Evolutionary conservation across 1,284 basidiomycete genomes (phyloP), one percentile per base, ranked within the genome.

Genomic region (Ustilago shanxiensis): DNA sequence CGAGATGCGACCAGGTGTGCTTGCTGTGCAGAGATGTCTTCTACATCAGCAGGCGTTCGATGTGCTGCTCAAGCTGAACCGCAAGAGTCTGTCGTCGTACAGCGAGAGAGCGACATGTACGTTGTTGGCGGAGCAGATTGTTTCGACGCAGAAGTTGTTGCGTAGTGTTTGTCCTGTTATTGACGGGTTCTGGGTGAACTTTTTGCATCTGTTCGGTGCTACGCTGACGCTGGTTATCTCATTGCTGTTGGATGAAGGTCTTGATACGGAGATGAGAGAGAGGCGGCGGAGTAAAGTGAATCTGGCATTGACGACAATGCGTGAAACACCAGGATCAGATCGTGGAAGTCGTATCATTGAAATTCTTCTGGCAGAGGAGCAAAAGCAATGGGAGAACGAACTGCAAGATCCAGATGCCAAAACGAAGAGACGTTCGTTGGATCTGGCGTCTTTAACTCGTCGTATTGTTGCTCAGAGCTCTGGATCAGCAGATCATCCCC

Each of bases 1-100:
- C 49, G 63, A 59, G 45, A 73, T 64, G 62, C 60, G 64, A 2
- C 78, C 78, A 10, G 64, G 60, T 26, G 58, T 79, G 20, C 28
- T 77, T 2, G 71, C 66, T n/a, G 72, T 80, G 18, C 79, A 81
- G 49, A 63, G 81, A 18, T 74, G 75, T 49, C 52, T 82, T 14
- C 52, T 82, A 39, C 74, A 81, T 49, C 81, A 82, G 45, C 79
- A 72, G 44, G 58, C 79, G 3, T 81, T 82, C 26, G 64, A 77
- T 53, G 64, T 79, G 37, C 51, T 79, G 37, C 61, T 82, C 53
- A 68, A 72, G 50, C 62, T 82, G n/a, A 73, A 79, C 37, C 73
- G 79, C 26, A 63, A 60, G 22, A 57, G 52, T 50, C 55, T 79
- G 1, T 47, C 71, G 9, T 62, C 62, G 10, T 65, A 66, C 29